A percentile compares a stretch with the other conserved stretches of the same genome.
Evolutionary conservation across 2,329 filamentous ascomycete genomes (phyloP).

Genomic region (Domatiomyces catenatus): DNA sequence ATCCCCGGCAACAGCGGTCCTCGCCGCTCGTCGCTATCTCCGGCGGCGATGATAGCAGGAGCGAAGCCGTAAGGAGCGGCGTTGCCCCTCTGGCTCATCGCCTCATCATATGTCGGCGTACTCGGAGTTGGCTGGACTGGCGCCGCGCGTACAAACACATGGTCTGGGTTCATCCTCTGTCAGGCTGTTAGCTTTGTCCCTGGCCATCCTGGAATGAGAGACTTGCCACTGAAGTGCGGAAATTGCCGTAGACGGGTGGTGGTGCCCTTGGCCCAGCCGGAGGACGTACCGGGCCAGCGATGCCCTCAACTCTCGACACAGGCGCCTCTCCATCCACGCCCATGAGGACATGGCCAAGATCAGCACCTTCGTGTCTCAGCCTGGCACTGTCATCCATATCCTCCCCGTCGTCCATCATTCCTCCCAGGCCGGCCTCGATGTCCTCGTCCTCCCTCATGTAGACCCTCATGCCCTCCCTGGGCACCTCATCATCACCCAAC

Average conservation of each 20-base stretch:
- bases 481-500: not conserved
- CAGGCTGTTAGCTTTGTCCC: constrained; percentile 1
- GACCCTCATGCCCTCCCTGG: not conserved
- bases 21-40: not conserved
- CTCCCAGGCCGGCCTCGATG: not conserved
- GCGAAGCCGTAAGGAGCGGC: not conserved
- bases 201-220: not conserved
- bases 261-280: not conserved
- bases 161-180: constrained; percentile 60
- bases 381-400: not conserved
- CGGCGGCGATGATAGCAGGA: not conserved
- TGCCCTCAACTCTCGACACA: not conserved
- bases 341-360: not conserved
- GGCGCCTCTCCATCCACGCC: not conserved
- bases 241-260: constrained; percentile 74
- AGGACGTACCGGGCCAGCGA: not conserved
- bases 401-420: not conserved
- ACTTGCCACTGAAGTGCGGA: constrained; percentile 68
- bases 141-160: constrained; percentile 57
- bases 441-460: not conserved
- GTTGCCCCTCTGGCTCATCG: not conserved
- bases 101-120: constrained; percentile 16
- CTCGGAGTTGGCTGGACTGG: constrained; percentile 30
- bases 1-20: constrained; percentile 3
- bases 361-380: not conserved